Base-by-base conservation (phyloP, 352 stramenopile genomes). In the Pythium coloratum region DNA sequence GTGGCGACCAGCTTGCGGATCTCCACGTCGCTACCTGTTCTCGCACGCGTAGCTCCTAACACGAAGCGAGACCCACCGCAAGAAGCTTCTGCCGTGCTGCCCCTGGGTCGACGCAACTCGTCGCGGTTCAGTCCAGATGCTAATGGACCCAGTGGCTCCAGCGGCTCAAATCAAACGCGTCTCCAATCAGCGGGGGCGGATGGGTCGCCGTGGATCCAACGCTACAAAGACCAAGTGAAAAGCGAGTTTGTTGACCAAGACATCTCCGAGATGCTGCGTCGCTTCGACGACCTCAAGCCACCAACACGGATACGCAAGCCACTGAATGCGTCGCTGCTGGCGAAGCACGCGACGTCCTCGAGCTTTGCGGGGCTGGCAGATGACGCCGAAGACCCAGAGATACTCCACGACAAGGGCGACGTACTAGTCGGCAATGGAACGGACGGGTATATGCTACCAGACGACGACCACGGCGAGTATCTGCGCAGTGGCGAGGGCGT, bases 321-420 rank as follows among this genome's bases (percentile, higher is more conserved):
- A 20, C 33, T 69, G 20, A 62, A 69, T 57, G 36, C 49, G 9
- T 65, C 61, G 36, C 56, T 69, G 9, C 33, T 69, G 32, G 40
- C 50, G 47, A 69, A 69, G 42, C 56, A 73, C 56, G 56, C 62
- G 40, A 70, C 67, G 20, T 67, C 67, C 2, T 42, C 61, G 7
- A 40, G 18, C 14, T 73, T 73, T 53, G 67, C 67, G 4, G 67
- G 67, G 9, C 67, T 69, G 1, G 14, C 34, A n/a, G 67, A 67
- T 36, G 61, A 73, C 30, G 42, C 59, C 5, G n/a, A 64, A 2
- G 53, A 67, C 34, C 51, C 49, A 6, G 51, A 49, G 53, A 56
- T 13, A 13, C 28, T 2, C 6, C 42, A 20, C 9, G 9, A 28
- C 33, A 36, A 18, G 16, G 59, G 10, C 12, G 12, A 7, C 30